Conservation (phyloP, 176 grass and related monocot species). For the Lolium perenne region DNA sequence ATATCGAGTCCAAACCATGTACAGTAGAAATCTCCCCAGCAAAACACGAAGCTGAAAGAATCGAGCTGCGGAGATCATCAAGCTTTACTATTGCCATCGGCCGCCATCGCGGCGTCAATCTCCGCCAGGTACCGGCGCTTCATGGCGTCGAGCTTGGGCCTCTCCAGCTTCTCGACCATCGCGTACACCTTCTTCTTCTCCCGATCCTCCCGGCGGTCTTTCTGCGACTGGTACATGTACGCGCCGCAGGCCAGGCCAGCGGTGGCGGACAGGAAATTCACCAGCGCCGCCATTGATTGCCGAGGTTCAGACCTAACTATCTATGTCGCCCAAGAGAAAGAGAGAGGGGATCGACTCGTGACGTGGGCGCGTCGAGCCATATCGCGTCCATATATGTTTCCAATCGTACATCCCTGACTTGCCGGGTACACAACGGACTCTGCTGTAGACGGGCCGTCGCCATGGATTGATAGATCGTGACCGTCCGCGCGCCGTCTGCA, state of each 20-base stretch:
- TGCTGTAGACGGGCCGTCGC: too few relatives aligned
- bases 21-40: too few relatives aligned
- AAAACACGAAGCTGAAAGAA: not conserved
- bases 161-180: not conserved
- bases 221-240: not conserved
- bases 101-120: not conserved
- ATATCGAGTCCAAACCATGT: too few relatives aligned
- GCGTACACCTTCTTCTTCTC: not conserved
- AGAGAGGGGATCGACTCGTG: not conserved
- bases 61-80: not conserved
- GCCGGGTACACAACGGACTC: not conserved
- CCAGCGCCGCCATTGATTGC: not conserved
- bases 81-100: not conserved
- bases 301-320: not conserved
- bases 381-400: too few relatives aligned
- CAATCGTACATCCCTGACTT: not conserved
- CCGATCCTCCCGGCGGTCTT: not conserved
- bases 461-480: too few relatives aligned
- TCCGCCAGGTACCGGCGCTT: not conserved
- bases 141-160: not conserved
- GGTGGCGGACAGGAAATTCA: not conserved
- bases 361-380: not conserved
- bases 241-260: not conserved
- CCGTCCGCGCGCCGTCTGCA: too few relatives aligned
- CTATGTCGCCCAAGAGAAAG: not conserved